Conservation (phyloP, 2,329 filamentous ascomycete genomes). For the Talaromyces islandicus region DNA sequence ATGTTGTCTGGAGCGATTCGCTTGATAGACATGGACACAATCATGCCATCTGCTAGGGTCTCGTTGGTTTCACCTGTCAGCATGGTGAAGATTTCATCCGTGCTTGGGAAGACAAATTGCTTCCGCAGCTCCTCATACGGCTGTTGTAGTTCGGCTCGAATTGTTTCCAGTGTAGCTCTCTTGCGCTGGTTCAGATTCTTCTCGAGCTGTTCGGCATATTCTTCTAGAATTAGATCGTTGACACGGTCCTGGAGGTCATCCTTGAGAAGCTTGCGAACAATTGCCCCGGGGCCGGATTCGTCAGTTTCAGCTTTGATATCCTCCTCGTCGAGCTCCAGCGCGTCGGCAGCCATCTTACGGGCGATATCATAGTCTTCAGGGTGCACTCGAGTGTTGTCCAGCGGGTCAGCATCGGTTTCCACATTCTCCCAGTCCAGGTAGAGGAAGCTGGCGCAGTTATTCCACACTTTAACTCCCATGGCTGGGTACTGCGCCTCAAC, state of each 20-base stretch:
- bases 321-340: conserved; percentile 92
- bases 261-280: conserved; percentile 90
- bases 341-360: conserved; percentile 97
- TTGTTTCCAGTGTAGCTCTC: conserved; percentile 91
- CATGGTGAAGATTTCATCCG: conserved; percentile 89
- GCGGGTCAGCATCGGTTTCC: conserved; percentile 76
- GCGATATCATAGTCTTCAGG: conserved; percentile 98
- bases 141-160: conserved; percentile 83
- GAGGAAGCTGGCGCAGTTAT: conserved; percentile 94
- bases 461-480: conserved; percentile 86
- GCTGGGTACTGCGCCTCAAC: conserved; percentile 77
- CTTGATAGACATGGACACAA: conserved; percentile 81
- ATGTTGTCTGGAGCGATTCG: conserved; percentile 88
- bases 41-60: conserved; percentile 81
- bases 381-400: conserved; percentile 95
- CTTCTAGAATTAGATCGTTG: conserved; percentile 91
- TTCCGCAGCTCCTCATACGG: conserved; percentile 92
- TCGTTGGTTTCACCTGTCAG: conserved; percentile 88
- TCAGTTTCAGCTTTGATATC: conserved; percentile 93
- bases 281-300: conserved; percentile 80
- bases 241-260: conserved; percentile 92
- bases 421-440: conserved; percentile 83
- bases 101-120: conserved; percentile 63
- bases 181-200: conserved; percentile 90
- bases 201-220: conserved; percentile 94